These are phyloP conservation scores for Ichthyophthirius multifiliis DNA, from an alignment of 169 alveolate species.

Conservation along the genomic window DNA sequence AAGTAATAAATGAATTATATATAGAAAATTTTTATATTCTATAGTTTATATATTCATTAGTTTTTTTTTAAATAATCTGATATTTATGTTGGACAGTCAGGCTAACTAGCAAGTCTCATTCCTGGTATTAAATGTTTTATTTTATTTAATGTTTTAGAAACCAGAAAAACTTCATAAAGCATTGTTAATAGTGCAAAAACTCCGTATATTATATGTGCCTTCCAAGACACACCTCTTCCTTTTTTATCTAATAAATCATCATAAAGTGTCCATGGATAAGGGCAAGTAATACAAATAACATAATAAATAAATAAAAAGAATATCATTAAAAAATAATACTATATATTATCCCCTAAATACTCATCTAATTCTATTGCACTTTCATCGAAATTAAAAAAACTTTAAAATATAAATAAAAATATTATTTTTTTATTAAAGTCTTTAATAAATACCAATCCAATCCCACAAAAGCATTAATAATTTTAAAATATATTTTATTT, in stretches of 20 bases:
- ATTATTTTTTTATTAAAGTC: no score
- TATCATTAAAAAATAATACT: neutral
- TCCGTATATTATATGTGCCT: neutral
- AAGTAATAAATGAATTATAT: neutral
- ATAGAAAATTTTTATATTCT: neutral
- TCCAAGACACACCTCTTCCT: conserved; percentile 1
- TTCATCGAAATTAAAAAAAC: neutral
- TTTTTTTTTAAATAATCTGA: neutral
- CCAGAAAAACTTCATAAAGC: neutral
- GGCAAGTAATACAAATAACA: neutral
- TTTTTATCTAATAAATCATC: neutral
- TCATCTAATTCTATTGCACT: neutral
- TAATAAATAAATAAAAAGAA: neutral
- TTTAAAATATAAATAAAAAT: neutral
- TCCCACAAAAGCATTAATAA: neutral
- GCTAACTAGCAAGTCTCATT: neutral
- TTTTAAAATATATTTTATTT: neutral
- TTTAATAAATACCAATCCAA: neutral
- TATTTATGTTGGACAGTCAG: neutral
- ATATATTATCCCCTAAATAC: neutral
- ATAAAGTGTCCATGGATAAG: neutral
- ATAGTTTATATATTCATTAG: neutral
- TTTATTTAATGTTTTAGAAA: neutral
- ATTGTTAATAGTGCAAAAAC: neutral
- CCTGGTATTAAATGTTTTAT: neutral